phyloP scores from a whole-genome alignment of 352 stramenopile genomes.

The Pythium grandisporangium region DNA sequence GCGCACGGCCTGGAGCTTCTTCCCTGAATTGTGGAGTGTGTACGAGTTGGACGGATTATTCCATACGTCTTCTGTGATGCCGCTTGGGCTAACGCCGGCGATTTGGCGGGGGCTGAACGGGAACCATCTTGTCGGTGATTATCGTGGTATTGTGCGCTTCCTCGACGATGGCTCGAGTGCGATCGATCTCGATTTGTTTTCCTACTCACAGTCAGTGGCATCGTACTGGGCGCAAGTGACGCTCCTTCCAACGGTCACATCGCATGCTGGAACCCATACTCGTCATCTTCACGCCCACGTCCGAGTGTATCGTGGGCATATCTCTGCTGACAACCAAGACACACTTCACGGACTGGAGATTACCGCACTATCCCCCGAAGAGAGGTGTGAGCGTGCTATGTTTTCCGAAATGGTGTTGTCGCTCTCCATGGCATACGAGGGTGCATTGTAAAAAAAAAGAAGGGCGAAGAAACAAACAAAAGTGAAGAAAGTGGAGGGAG shows the following conservation, averaged over 20 bases:
- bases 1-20: slow-evolving; percentile 10
- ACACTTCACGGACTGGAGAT: slow-evolving; percentile 1
- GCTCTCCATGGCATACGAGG: neutral
- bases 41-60: slow-evolving; percentile 9
- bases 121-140: slow-evolving; percentile 9
- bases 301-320: slow-evolving; percentile 9
- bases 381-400: slow-evolving; percentile 1
- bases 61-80: slow-evolving; percentile 4
- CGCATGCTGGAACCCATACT: neutral
- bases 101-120: slow-evolving; percentile 7
- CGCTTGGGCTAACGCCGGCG: slow-evolving; percentile 5
- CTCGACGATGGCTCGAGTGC: slow-evolving; percentile 9
- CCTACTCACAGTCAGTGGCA: slow-evolving; percentile 7
- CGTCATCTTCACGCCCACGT: slow-evolving; percentile 7
- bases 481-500: no score
- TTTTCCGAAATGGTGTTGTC: neutral
- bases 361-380: slow-evolving; percentile 3
- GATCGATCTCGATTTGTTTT: slow-evolving; percentile 15
- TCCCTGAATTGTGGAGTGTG: slow-evolving; percentile 13
- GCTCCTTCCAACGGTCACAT: slow-evolving; percentile 2
- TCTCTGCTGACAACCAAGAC: neutral
- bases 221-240: slow-evolving; percentile 15
- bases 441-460: neutral
- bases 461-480: no score
- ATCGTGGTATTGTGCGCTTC: slow-evolving; percentile 8